Conservation (phyloP, 305 asterid genomes). For the Fraxinus nigra region DNA sequence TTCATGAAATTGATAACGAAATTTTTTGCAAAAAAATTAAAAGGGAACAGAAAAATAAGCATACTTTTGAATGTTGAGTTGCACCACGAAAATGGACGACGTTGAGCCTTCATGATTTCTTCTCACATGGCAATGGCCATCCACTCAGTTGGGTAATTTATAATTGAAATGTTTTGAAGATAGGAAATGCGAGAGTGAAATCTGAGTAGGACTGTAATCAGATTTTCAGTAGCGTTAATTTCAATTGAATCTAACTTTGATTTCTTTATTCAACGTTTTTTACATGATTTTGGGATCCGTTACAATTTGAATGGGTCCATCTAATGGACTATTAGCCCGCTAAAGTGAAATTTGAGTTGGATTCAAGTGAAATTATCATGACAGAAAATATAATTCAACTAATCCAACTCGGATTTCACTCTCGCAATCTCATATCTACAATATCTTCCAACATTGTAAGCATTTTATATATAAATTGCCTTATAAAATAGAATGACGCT, state of each 20-base stretch:
- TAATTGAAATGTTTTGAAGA: background rate
- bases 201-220: background rate
- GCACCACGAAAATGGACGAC: background rate
- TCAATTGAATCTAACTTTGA: background rate
- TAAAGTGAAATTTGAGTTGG: background rate
- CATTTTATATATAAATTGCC: background rate
- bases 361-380: background rate
- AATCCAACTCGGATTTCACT: conserved; percentile 12
- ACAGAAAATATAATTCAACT: background rate
- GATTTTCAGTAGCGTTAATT: background rate
- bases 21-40: background rate
- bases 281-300: conserved; percentile 6
- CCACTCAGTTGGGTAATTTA: background rate
- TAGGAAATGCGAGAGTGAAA: background rate
- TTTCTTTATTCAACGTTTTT: background rate
- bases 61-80: background rate
- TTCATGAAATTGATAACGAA: background rate
- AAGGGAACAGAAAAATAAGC: background rate
- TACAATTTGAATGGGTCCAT: background rate
- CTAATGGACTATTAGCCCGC: conserved; percentile 6
- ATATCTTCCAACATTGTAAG: background rate
- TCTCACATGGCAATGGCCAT: background rate
- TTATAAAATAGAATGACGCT: background rate
- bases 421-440: background rate
- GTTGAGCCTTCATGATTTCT: background rate